Evolutionary conservation across 2,329 filamentous ascomycete genomes (phyloP), one percentile per base, ranked within the genome.

Genomic region (Fusarium sp.): DNA sequence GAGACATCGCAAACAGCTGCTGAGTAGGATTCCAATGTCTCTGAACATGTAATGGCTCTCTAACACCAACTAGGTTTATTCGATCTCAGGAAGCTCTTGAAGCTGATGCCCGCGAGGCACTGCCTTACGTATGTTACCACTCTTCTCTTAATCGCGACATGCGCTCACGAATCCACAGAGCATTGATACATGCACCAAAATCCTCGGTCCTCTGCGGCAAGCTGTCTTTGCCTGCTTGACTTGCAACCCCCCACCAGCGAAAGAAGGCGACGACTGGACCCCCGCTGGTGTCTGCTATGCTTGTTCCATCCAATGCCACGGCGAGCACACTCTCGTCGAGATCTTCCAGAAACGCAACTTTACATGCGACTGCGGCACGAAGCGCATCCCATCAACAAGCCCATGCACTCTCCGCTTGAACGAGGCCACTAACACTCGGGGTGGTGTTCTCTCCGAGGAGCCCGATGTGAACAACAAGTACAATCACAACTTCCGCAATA

Each of bases 291-390:
- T 99, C 64, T 99, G 96, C 86, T 99, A 99, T 79, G 94, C 95
- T 28, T 99, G 96, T 85, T 98, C 96, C 12, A 94, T 99, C 67
- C 93, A 96, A 77, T 99, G 96, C 81, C 96, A 99, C 79, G 96
- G 96, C 75, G 95, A 98, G 79, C 96, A 99, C 81, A 93, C 89
- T 4, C 90, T 99, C 32, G 96, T 98, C 56, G 96, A 99, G 84
- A 92, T 99, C 26, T 99, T 99, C 85, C 92, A 90, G 80, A 98
- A 98, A 85, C 92, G 97, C 79, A 92, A 98, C 83, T 98, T 99
- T 79, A 94, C 94, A 45, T 99, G 96, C 84, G 96, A 99, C 82
- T 99, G 96, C 79, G 96, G 96, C 32, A 98, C 95, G 0, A 94
- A 92, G 50, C 91, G 96, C 58, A 87, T 97, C 32, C 89, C 91